A percentile compares a stretch with the other conserved stretches of the same genome.
Conservation (phyloP, 768 basidiomycete species). For the Phaeotremella skinneri region DNA sequence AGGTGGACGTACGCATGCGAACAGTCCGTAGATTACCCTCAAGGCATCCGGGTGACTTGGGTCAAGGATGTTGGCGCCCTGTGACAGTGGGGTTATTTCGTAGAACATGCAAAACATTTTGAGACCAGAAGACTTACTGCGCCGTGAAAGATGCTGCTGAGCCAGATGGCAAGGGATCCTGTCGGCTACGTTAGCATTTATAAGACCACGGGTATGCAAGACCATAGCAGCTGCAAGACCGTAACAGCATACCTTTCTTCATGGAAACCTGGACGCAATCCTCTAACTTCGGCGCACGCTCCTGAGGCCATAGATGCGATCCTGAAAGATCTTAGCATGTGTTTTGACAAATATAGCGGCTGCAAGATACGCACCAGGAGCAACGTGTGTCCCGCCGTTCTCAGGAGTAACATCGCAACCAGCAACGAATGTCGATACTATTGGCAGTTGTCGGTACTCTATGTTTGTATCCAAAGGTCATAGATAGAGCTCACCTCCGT, state of each 20-base stretch:
- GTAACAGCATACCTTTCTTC: slow-evolving; percentile 21
- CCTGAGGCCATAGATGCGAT: slow-evolving; percentile 28
- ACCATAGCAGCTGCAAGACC: background rate
- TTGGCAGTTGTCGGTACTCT: background rate
- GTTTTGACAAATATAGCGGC: background rate
- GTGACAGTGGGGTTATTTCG: background rate
- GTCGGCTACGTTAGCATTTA: background rate
- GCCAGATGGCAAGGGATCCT: slow-evolving; percentile 29
- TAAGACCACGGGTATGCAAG: background rate
- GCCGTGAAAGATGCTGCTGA: slow-evolving; percentile 27
- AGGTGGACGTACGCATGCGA: slow-evolving; percentile 9
- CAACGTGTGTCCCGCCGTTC: slow-evolving; percentile 26
- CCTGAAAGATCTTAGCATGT: slow-evolving; percentile 6
- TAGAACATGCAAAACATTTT: background rate
- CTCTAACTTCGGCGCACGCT: slow-evolving; percentile 20
- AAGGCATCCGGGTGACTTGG: slow-evolving; percentile 15
- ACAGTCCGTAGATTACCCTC: slow-evolving; percentile 24
- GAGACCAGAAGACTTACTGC: slow-evolving; percentile 17
- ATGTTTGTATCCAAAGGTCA: background rate
- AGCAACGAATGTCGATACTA: slow-evolving; percentile 28
- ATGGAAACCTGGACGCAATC: slow-evolving; percentile 23
- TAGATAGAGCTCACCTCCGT: slow-evolving; percentile 9
- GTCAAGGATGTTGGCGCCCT: slow-evolving; percentile 23
- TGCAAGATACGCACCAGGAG: slow-evolving; percentile 12
- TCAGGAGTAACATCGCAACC: slow-evolving; percentile 21